Evolutionary conservation across 345 rosid species (phyloP), one percentile per base, ranked within the genome.

Genomic region (Moricandia arvensis): DNA sequence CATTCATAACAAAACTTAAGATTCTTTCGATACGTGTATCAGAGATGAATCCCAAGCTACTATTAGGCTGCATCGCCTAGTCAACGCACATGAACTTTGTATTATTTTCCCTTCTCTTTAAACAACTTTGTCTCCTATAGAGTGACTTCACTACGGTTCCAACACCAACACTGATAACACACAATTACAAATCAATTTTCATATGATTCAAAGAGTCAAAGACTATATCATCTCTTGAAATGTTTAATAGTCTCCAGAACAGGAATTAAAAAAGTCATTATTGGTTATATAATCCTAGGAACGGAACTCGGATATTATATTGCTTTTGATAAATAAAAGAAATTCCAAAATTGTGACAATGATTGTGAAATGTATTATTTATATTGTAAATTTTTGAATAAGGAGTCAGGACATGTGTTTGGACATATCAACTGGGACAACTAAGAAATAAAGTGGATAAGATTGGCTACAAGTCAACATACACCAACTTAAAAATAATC

Each of bases 381-480:
- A 55, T 24, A 24, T 24, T 55, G 30, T 24, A 55, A 9, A 24
- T 24, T 55, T 55, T 55, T 21, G 30, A n/a, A n/a, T n/a, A n/a
- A n/a, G 24, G 31, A 57, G 18, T 66, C 72, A 41, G 66, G 21
- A 73, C 68, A 27, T 18, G 15, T 75, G 38, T 64, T 64, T 64
- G 60, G 66, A 66, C 18, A 4, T 16, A 31, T 75, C 27, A 62
- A 29, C 6, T 37, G 2, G 27, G 13, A 5, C 15, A 17, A n/a
- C n/a, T 7, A 63, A 10, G 9, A 38, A 54, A 34, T 2, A 63
- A 2, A 38, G 65, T 63, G 80, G 80, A 77, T 43, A 71, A 70
- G 66, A 33, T 63, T 70, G 75, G 31, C 18, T 77, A 77, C 61
- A 70, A 70, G 75, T 77, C 80, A 77, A 71, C 67, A 70, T 1